Conservation (phyloP, 306 rosid species). For the Luffa acutangula region DNA sequence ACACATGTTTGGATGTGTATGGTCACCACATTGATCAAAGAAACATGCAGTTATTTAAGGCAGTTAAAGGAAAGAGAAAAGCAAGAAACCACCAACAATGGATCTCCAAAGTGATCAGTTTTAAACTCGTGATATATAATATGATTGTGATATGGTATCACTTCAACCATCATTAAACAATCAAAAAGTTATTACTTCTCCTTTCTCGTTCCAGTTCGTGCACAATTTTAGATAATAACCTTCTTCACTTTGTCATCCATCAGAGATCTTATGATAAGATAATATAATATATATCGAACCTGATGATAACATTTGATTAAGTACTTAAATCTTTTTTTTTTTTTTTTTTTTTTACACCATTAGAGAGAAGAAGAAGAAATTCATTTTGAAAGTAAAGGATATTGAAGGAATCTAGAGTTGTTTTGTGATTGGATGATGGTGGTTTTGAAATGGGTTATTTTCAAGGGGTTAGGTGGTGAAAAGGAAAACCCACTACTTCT, state of each 20-base stretch:
- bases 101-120: neutral
- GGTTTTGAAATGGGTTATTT: slow-evolving; percentile 36
- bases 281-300: too few species aligned
- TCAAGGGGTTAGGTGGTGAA: slow-evolving; percentile 72
- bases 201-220: neutral
- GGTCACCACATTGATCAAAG: neutral
- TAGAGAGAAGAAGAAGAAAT: neutral
- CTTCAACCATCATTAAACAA: neutral
- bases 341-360: too few species aligned
- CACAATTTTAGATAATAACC: neutral
- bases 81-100: neutral
- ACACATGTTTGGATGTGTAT: neutral
- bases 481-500: slow-evolving; percentile 68
- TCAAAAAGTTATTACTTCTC: neutral
- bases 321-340: too few species aligned
- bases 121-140: neutral
- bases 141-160: neutral
- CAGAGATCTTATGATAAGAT: neutral
- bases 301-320: too few species aligned
- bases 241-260: neutral
- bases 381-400: slow-evolving; percentile 19
- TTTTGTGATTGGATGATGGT: slow-evolving; percentile 19
- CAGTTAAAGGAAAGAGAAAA: neutral
- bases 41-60: neutral
- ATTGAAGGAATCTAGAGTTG: slow-evolving; percentile 3